Base-by-base conservation (phyloP, 2,329 filamentous ascomycete genomes). In the Aureobasidium mangrovei region DNA sequence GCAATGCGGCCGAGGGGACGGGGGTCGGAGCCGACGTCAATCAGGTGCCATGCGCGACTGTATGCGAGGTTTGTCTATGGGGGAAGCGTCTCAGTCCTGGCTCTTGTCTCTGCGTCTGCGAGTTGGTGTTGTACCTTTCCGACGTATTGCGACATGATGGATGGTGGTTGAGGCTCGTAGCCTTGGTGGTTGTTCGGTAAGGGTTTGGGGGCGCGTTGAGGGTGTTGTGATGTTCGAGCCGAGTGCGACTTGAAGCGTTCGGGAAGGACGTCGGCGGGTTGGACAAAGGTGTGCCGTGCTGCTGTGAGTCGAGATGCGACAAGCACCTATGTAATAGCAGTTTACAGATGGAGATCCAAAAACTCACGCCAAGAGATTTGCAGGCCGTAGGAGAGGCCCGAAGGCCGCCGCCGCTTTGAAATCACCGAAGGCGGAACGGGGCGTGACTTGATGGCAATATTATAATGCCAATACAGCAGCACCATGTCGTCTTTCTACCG, bases 1-100 rank as follows among this genome's bases (percentile, higher is more conserved):
- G 91, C 91, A 49, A 96, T 79, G 40, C 91, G 89, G 62, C 91
- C 91, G 39, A 96, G 85, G n/a, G 89, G 84, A 10, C 90, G 89
- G 0, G 77, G 67, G 62, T 79, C 70, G 72, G 84, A 61, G 76
- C 77, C 65, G 74, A 88, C 72, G 77, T 93, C 70, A 78, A 97
- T 70, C 83, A 87, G 83, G 74, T 98, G 93, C 93, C 94, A 98
- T 75, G 86, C 83, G 65, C 94, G 85, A 43, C 91, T 91, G 79
- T 97, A 98, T 74, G 93, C 91, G 60, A 98, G 85, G 68, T 88
- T 88, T 58, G 93, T 97, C 91, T 97, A 18, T 18, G 18, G 18
- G 18, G 18, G 63, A 41, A 43, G 8, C 12, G 7, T 41, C 47
- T 52, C 47, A 52, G 47, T 7, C 10, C 38, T 8, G 27, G 29